phyloP scores from a whole-genome alignment of 1,139 yeast genomes.

The Geotrichum macrosporum region DNA sequence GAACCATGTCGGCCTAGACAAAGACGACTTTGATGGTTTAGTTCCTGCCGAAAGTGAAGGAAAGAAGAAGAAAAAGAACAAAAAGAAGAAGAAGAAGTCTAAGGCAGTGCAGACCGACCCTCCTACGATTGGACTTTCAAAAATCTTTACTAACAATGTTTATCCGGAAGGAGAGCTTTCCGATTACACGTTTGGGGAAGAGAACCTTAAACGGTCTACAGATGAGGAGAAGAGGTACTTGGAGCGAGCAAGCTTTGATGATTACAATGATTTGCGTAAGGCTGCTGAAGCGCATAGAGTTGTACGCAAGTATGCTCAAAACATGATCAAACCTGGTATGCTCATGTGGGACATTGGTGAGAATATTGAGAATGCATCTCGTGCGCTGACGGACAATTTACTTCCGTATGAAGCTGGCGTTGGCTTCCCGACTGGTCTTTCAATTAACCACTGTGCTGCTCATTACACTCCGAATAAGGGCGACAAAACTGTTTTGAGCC shows the following conservation, averaged over 20 bases:
- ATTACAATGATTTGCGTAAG: constrained; percentile 88
- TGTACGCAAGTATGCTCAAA: constrained; percentile 75
- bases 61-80: constrained; percentile 18
- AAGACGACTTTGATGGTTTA: constrained; percentile 7
- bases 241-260: constrained; percentile 55
- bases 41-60: constrained; percentile 3
- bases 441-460: constrained; percentile 91
- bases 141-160: constrained; percentile 16
- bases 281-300: constrained; percentile 95
- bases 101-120: constrained; percentile 20
- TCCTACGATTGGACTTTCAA: constrained; percentile 19
- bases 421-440: constrained; percentile 96
- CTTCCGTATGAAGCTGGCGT: constrained; percentile 69
- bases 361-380: constrained; percentile 76
- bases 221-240: constrained; percentile 79
- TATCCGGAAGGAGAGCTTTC: constrained; percentile 38
- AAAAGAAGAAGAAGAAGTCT: constrained; percentile 21
- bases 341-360: constrained; percentile 85
- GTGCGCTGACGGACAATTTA: constrained; percentile 66
- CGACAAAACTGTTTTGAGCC: constrained; percentile 70
- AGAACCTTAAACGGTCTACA: constrained; percentile 71
- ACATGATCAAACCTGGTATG: constrained; percentile 85
- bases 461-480: constrained; percentile 98
- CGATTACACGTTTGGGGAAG: constrained; percentile 54
- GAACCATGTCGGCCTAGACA: constrained; percentile 3